Evolutionary conservation across 2,329 filamentous ascomycete genomes (phyloP), one percentile per base, ranked within the genome.

Genomic region (Amauroascus verrucosus): DNA sequence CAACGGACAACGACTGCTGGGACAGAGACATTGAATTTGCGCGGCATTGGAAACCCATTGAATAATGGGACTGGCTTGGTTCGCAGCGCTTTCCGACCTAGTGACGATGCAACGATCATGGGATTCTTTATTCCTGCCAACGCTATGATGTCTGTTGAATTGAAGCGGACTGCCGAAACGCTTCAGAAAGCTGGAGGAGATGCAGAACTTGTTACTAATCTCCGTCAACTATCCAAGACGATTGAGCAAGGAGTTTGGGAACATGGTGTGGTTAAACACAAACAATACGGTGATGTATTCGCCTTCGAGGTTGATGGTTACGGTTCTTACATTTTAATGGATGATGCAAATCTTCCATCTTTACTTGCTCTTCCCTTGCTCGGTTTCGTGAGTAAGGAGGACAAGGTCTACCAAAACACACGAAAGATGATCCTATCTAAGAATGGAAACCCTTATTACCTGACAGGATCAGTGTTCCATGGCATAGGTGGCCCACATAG

Each of bases 121-220:
- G 90, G 90, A 43, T 98, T 88, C 74, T 88, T 95, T 66, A 95
- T 98, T 60, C 93, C 93, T 0, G 84, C 88, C 35, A 98, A 98
- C 65, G 93, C 93, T 22, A 91, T 95, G 84, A 95, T 98, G 78
- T 84, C 88, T 1, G 86, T 91, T 0, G 89, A 98, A 69, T 75
- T 98, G 24, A 80, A 83, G 58, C 83, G 86, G 40, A 83, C 86
- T 0, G 82, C 88, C 0, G 74, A 76, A 5, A 75, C 94, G 18
- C 77, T 97, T n/a, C 72, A 73, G 50, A 74, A 75, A 5, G 80
- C 76, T 1, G 65, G 65, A 16, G 79, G 78, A 1, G 79, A 85
- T 46, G 66, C 75, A 2, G 68, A 71, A 1, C 69, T 80, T 0
- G 75, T 74, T 2, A 61, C 69, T 1, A 66, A 73, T 18, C 67